phyloP scores from a whole-genome alignment of 2,329 filamentous ascomycete genomes.

The Aspergillus pseudonomiae region DNA sequence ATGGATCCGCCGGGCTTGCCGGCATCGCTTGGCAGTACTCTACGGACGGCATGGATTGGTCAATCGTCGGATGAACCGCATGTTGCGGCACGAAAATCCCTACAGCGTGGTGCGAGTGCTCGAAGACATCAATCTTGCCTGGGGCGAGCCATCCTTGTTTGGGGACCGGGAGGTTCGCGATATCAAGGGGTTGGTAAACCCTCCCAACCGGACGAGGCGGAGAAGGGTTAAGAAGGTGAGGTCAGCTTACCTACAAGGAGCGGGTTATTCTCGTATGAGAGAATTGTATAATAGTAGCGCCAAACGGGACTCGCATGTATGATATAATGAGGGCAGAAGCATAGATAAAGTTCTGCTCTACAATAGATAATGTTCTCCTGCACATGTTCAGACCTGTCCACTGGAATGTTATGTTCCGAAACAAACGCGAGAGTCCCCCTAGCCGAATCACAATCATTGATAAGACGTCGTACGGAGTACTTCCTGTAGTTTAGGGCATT shows the following conservation, averaged over 20 bases:
- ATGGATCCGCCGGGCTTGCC: constrained; percentile 37
- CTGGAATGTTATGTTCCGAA: not conserved
- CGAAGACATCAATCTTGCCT: constrained; percentile 37
- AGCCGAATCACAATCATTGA: not conserved
- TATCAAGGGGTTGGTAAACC: constrained; percentile 28
- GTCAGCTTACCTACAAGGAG: not conserved
- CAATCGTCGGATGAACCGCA: constrained; percentile 37
- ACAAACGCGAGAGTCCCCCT: not conserved
- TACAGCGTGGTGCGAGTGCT: constrained; percentile 35
- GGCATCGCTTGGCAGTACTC: constrained; percentile 40
- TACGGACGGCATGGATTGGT: constrained; percentile 37
- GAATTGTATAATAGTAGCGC: not conserved
- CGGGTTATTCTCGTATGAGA: not conserved
- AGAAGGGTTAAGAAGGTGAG: not conserved
- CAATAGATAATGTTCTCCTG: not conserved
- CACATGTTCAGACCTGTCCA: not conserved
- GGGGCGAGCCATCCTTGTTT: constrained; percentile 37
- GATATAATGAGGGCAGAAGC: not conserved
- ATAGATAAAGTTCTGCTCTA: not conserved
- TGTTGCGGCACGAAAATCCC: constrained; percentile 40
- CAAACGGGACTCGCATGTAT: not conserved
- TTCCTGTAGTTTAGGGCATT: not conserved
- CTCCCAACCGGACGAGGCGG: constrained; percentile 15
- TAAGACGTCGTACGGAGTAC: no score
- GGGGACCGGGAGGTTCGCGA: constrained; percentile 24